Evolutionary conservation across 768 basidiomycete species (phyloP), one percentile per base, ranked within the genome.

Genomic region (Leccinum uliginosum): DNA sequence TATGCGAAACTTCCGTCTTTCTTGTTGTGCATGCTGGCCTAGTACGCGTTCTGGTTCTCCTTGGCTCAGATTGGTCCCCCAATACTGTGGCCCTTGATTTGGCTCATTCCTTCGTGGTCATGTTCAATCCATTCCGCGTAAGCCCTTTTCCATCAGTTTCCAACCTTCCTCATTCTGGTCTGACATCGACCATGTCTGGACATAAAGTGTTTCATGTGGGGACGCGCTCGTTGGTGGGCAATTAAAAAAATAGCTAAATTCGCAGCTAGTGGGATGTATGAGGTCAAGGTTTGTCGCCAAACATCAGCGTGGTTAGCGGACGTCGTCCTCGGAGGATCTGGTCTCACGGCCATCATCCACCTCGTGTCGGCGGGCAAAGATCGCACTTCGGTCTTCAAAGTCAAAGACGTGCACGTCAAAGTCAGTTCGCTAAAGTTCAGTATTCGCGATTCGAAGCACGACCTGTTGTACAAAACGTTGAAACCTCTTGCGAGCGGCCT

Each of bases 361-460:
- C 75, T 93, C n/a, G 76, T 76, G 0, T 77, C 74, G 3, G 80
- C 86, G 4, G 79, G 78, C n/a, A 80, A 81, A 51, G 89, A 92
- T 70, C 76, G 71, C 6, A 78, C 78, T 3, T 86, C 85, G 24
- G 83, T 91, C 4, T 91, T 91, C 81, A 81, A 81, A 57, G 87
- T 92, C 45, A 76, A 84, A 61, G 70, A 82, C 52, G 83, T 91
- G 19, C 71, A 83, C 46, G 89, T 91, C 70, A 91, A 92, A 67
- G 86, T 98, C 54, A 91, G 89, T 65, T 79, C 85, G 15, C 82
- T 98, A 65, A 93, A 89, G 74, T 96, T 95, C 74, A 82, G 85
- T 24, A 91, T 99, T 64, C 84, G 93, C 5, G 94, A 98, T 62
- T 83, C 87, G 59, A 95, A 94, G 73, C 93, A 97, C 73, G 89